These are phyloP conservation scores for Paracorniculantispora psalliotae DNA, from an alignment of 2,329 filamentous ascomycete genomes.

Conservation along the genomic window DNA sequence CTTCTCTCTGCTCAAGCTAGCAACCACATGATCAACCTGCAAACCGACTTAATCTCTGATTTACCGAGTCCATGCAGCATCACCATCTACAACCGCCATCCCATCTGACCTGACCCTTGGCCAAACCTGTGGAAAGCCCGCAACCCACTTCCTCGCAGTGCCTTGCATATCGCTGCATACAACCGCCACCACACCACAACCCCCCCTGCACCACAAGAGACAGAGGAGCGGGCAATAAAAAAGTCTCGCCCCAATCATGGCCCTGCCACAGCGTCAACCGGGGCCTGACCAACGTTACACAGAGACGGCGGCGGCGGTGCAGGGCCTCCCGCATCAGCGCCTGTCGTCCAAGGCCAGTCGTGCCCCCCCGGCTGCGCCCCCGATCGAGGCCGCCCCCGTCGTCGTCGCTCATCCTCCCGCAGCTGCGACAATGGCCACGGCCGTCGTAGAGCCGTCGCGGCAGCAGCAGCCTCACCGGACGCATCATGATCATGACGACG, in stretches of 20 bases:
- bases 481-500: slow-evolving; percentile 18
- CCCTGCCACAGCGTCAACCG: slow-evolving; percentile 8
- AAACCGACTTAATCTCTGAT: no score
- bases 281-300: background rate
- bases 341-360: slow-evolving; percentile 19
- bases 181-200: background rate
- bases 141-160: slow-evolving; percentile 5
- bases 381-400: slow-evolving; percentile 5
- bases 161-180: slow-evolving; percentile 11
- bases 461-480: no score
- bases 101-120: slow-evolving; percentile 1
- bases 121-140: background rate
- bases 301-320: background rate
- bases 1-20: background rate
- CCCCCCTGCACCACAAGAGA: background rate
- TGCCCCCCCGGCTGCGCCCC: slow-evolving; percentile 10
- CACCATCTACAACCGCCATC: background rate
- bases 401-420: background rate
- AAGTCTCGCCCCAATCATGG: slow-evolving; percentile 10
- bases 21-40: background rate
- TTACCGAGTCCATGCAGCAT: no score
- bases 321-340: slow-evolving; percentile 4
- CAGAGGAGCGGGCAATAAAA: no score
- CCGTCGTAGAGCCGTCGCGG: no score
- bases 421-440: background rate